Evolutionary conservation across 495 filamentous ascomycete species (phyloP).

Genomic region (Xylaria castorea): DNA sequence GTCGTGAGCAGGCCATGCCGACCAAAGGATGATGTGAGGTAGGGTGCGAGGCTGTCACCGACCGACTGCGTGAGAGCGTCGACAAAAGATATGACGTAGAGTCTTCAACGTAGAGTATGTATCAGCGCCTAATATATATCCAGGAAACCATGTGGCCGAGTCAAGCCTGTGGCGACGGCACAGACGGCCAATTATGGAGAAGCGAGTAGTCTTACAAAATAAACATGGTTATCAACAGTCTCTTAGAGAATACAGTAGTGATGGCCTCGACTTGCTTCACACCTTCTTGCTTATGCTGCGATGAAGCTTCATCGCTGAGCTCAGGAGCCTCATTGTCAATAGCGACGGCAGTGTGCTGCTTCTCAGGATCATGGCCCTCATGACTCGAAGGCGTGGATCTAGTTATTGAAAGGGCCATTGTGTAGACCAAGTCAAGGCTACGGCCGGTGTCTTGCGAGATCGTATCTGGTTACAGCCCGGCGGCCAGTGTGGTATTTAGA

Average conservation of each 20-base stretch:
- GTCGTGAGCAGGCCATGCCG: constrained; percentile 47
- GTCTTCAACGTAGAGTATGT: constrained; percentile 44
- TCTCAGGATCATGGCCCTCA: not conserved
- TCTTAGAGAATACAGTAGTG: constrained; percentile 42
- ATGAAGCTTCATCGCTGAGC: constrained; percentile 5
- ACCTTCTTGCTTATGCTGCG: constrained; percentile 35
- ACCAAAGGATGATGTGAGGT: constrained; percentile 48
- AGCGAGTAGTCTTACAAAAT: constrained; percentile 28
- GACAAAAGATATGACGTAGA: constrained; percentile 49
- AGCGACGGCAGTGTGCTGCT: not conserved
- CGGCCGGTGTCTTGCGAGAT: not conserved
- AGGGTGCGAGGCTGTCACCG: constrained; percentile 43
- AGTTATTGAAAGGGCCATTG: constrained; percentile 9
- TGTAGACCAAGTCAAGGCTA: not conserved
- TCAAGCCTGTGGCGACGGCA: not conserved
- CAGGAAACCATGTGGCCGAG: not conserved
- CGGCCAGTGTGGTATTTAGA: not conserved
- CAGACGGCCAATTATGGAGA: not conserved
- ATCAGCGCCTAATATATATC: not conserved
- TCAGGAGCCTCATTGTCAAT: constrained; percentile 5
- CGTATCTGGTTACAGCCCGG: not conserved
- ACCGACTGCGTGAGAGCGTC: constrained; percentile 46
- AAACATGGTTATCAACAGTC: constrained; percentile 39
- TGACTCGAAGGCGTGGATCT: constrained; percentile 8
- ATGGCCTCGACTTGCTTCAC: constrained; percentile 45